These are phyloP conservation scores for Pontederia crassipes DNA, from an alignment of 176 grass and related monocot species.

Conservation along the genomic window DNA sequence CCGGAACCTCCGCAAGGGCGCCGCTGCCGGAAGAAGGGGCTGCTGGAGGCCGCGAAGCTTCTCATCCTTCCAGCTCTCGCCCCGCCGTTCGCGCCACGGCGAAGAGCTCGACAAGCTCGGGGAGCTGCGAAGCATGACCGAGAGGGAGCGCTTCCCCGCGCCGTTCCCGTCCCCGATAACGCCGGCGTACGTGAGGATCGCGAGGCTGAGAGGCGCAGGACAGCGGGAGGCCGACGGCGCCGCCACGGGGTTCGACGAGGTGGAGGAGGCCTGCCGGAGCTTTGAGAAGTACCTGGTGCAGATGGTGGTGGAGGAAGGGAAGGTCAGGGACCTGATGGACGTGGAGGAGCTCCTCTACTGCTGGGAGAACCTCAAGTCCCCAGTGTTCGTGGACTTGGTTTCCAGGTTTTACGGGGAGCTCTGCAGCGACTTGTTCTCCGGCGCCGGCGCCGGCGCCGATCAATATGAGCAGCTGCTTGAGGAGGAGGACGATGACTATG, in stretches of 20 bases:
- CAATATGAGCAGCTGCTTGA: background rate
- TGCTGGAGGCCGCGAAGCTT: background rate
- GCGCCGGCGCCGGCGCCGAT: background rate
- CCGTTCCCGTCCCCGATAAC: conserved; percentile 12
- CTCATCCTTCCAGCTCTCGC: background rate
- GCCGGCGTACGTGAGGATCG: conserved; percentile 2
- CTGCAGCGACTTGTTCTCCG: conserved; percentile 58
- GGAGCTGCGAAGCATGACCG: conserved; percentile 7
- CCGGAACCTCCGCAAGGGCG: conserved; percentile 2
- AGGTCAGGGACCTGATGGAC: conserved; percentile 52
- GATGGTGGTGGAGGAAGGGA: conserved; percentile 58
- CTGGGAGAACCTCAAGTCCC: conserved; percentile 62
- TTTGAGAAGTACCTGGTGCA: conserved; percentile 57
- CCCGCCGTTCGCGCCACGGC: background rate
- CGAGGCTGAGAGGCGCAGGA: background rate
- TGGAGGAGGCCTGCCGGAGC: conserved; percentile 39
- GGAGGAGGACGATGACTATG: background rate
- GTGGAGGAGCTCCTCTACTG: conserved; percentile 59
- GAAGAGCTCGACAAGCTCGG: conserved; percentile 9
- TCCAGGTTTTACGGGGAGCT: conserved; percentile 60
- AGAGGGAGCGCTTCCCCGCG: background rate
- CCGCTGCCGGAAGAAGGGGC: background rate
- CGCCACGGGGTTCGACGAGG: background rate
- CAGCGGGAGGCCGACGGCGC: conserved; percentile 5
- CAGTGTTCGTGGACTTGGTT: conserved; percentile 56